These are phyloP conservation scores for Auricularia sp. DNA, from an alignment of 768 basidiomycete species.

Conservation along the genomic window DNA sequence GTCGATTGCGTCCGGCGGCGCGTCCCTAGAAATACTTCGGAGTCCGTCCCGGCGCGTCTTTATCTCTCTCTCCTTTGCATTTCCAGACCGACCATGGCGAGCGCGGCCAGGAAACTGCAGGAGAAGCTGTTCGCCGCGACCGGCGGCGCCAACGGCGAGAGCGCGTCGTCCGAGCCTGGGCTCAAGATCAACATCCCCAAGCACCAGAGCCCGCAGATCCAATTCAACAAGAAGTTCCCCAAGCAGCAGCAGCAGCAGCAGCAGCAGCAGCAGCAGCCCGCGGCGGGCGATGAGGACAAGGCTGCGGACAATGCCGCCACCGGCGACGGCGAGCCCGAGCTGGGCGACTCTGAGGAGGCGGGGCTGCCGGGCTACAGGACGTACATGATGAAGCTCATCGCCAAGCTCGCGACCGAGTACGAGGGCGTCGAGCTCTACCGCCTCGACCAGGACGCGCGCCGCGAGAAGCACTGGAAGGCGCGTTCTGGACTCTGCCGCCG, in stretches of 20 bases:
- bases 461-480: slow-evolving; percentile 81
- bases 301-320: background rate
- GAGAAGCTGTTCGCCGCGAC: slow-evolving; percentile 53
- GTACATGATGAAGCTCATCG: slow-evolving; percentile 57
- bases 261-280: background rate
- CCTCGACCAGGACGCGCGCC: slow-evolving; percentile 70
- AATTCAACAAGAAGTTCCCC: background rate
- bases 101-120: slow-evolving; percentile 54
- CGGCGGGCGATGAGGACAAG: background rate
- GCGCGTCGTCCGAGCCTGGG: slow-evolving; percentile 7
- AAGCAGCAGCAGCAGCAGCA: background rate
- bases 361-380: slow-evolving; percentile 9
- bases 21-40: background rate
- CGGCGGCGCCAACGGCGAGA: slow-evolving; percentile 14
- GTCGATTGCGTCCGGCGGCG: no score
- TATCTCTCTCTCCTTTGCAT: slow-evolving; percentile 7
- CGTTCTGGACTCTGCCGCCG: background rate
- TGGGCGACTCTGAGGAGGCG: slow-evolving; percentile 12
- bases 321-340: background rate
- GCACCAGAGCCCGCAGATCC: background rate
- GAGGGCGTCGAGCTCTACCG: slow-evolving; percentile 75
- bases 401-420: slow-evolving; percentile 59
- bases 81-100: slow-evolving; percentile 23
- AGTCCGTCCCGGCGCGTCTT: background rate
- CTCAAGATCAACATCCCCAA: slow-evolving; percentile 14